These are phyloP conservation scores for Suillus weaverae DNA, from an alignment of 768 basidiomycete genomes.

Conservation along the genomic window DNA sequence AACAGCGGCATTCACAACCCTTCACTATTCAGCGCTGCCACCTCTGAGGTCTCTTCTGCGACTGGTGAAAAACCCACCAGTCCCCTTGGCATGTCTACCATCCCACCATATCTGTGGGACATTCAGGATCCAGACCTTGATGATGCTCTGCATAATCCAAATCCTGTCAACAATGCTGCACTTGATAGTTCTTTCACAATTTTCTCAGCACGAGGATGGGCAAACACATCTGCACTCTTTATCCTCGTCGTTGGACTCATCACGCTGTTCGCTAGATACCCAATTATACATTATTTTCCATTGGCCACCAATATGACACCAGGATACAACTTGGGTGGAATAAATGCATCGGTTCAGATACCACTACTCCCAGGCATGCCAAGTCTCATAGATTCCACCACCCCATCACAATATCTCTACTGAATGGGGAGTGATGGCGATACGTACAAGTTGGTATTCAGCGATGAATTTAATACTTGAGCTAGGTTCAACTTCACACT, in stretches of 20 bases:
- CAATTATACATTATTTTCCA: conserved; percentile 65
- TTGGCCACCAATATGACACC: conserved; percentile 26
- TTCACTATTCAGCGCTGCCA: conserved; percentile 58
- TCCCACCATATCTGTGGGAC: conserved; percentile 78
- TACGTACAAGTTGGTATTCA: conserved; percentile 81
- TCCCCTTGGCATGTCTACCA: conserved; percentile 48
- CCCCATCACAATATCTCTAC: conserved; percentile 56
- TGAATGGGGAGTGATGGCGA: conserved; percentile 75
- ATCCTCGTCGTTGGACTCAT: conserved; percentile 68
- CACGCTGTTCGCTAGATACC: conserved; percentile 87
- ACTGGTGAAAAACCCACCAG: conserved; percentile 33
- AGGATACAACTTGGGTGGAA: conserved; percentile 82
- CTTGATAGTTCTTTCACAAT: conserved; percentile 62
- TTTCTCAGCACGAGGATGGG: conserved; percentile 83
- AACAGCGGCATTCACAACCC: conserved; percentile 45
- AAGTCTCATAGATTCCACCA: conserved; percentile 72
- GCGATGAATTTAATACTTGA: conserved; percentile 75
- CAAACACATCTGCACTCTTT: conserved; percentile 73
- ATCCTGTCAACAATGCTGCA: conserved; percentile 66
- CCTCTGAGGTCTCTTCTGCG: conserved; percentile 44
- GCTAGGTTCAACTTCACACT: conserved; percentile 38
- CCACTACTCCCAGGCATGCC: conserved; percentile 71
- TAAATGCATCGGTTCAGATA: conserved; percentile 87
- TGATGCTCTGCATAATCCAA: conserved; percentile 88
- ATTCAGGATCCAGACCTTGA: conserved; percentile 81